phyloP scores from a whole-genome alignment of 2,329 filamentous ascomycete genomes.

The Xylaria polymorpha region DNA sequence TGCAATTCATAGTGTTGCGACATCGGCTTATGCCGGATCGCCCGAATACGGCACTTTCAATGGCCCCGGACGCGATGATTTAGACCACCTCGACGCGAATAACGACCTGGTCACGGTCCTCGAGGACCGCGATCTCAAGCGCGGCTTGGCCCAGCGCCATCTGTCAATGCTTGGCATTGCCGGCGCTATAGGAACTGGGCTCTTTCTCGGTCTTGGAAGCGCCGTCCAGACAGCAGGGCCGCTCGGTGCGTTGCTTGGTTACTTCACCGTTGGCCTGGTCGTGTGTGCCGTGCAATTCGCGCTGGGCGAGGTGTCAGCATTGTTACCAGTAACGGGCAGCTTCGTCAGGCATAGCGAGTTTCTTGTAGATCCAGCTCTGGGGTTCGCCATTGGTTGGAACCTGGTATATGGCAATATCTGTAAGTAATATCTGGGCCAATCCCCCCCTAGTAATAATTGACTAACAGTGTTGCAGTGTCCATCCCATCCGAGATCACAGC shows the following conservation, averaged over 20 bases:
- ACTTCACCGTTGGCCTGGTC: slow-evolving; percentile 66
- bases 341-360: slow-evolving; percentile 71
- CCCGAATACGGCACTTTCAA: slow-evolving; percentile 38
- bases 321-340: slow-evolving; percentile 71
- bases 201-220: slow-evolving; percentile 68
- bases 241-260: slow-evolving; percentile 61
- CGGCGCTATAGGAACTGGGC: slow-evolving; percentile 69
- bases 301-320: slow-evolving; percentile 69
- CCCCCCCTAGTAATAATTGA: background rate
- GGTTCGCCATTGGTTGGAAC: slow-evolving; percentile 66
- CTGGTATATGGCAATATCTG: slow-evolving; percentile 63
- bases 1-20: slow-evolving; percentile 17
- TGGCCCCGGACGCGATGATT: slow-evolving; percentile 12
- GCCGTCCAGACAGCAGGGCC: slow-evolving; percentile 64
- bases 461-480: slow-evolving; percentile 49
- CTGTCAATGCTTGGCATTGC: slow-evolving; percentile 72
- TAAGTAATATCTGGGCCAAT: background rate
- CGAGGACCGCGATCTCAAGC: slow-evolving; percentile 63
- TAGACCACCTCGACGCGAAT: slow-evolving; percentile 36
- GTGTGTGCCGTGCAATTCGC: slow-evolving; percentile 69
- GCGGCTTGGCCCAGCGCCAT: slow-evolving; percentile 65
- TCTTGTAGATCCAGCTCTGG: slow-evolving; percentile 70
- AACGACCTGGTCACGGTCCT: slow-evolving; percentile 60
- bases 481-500: slow-evolving; percentile 72
- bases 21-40: slow-evolving; percentile 26